Evolutionary conservation across 306 rosid species (phyloP), one percentile per base, ranked within the genome.

Genomic region (Prunus salicina): DNA sequence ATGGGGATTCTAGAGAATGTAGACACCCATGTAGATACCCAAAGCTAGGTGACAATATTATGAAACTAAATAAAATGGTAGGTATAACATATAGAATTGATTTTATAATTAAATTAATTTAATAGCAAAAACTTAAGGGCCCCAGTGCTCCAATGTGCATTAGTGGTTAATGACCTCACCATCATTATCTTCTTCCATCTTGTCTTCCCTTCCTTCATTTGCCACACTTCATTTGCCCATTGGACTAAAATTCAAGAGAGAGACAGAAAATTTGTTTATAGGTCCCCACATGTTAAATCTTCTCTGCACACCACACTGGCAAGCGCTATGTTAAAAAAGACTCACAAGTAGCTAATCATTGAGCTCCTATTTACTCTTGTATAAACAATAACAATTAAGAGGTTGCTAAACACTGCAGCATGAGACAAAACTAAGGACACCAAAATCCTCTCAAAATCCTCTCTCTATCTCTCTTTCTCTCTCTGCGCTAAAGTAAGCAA

Each of bases 11-110:
- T 69, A 56, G 58, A 15, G 68, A 55, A 57, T 75, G 65, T 64
- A 30, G 76, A 82, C 76, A 82, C 78, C 67, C 76, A 80, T 58
- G 77, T 71, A 71, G 84, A 78, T 73, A 55, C 76, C 79, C 55
- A 78, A 38, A 84, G 69, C 84, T 75, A 79, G 84, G 87, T 79
- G 91, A 84, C 90, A 83, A 30, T 76, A 88, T 85, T 76, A 84
- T 85, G 51, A 46, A 73, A 76, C 30, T 30, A 72, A 76, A 80
- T 72, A 82, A 81, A 71, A 72, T 46, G 45, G 68, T 79, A 57
- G 79, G 78, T 53, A 57, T 49, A 64, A 46, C 24, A 28, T 47
- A 53, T 55, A 57, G 8, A 62, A 75, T 77, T 43, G 64, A 34
- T 38, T 38, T 38, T 38, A 38, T 53, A 71, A 73, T 38, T 22